These are phyloP conservation scores for Populus simonii DNA, from an alignment of 345 rosid species.

Conservation along the genomic window DNA sequence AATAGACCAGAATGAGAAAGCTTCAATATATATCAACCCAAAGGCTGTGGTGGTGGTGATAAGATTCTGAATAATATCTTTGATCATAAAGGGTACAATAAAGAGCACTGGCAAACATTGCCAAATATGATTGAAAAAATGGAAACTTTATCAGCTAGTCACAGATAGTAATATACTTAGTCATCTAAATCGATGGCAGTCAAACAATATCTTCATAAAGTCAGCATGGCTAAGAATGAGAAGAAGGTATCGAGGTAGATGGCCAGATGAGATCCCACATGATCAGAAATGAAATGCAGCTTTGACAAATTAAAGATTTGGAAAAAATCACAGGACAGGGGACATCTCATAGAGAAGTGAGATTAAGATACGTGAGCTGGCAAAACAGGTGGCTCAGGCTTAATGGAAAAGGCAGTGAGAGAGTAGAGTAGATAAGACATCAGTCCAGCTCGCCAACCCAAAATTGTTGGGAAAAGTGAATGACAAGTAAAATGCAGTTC, in stretches of 20 bases:
- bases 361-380: neutral
- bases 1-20: neutral
- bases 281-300: neutral
- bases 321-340: neutral
- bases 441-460: too few species aligned
- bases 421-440: neutral
- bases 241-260: neutral
- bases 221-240: neutral
- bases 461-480: neutral
- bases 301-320: neutral
- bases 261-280: neutral
- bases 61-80: neutral
- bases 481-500: neutral
- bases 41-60: neutral
- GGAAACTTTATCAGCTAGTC: neutral
- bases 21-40: neutral
- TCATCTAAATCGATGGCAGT: too few species aligned
- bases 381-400: neutral
- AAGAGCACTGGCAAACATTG: neutral
- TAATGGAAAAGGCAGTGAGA: neutral
- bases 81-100: neutral
- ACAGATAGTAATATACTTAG: too few species aligned
- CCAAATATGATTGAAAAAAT: neutral
- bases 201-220: neutral
- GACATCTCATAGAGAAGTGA: neutral